phyloP scores from a whole-genome alignment of 2,329 filamentous ascomycete species.

The Hypoxylon rubiginosum region DNA sequence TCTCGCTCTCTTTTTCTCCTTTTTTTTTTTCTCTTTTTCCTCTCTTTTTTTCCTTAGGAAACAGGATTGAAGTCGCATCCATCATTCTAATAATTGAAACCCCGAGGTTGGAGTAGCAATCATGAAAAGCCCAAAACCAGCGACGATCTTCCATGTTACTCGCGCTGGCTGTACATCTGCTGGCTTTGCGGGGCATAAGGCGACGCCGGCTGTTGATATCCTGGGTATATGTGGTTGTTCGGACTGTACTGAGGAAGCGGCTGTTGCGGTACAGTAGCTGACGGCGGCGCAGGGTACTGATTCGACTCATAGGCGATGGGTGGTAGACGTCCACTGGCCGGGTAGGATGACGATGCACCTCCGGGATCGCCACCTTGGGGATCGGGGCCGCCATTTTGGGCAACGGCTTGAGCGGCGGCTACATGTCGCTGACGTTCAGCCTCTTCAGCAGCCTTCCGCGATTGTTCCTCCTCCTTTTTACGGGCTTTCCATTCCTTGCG shows the following conservation, averaged over 20 bases:
- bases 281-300: constrained; percentile 76
- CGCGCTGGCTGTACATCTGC: constrained; percentile 73
- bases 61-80: background rate
- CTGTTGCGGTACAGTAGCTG: constrained; percentile 65
- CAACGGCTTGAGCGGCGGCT: constrained; percentile 63
- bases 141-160: constrained; percentile 43
- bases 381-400: constrained; percentile 64
- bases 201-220: constrained; percentile 60
- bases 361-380: constrained; percentile 65
- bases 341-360: constrained; percentile 68
- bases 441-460: constrained; percentile 91
- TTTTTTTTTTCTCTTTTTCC: constrained; percentile 20
- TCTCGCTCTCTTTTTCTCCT: too few species aligned
- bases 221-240: constrained; percentile 67
- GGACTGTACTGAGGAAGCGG: constrained; percentile 65
- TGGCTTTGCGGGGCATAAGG: constrained; percentile 71
- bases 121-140: background rate
- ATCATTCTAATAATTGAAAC: background rate
- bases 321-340: constrained; percentile 72
- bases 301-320: constrained; percentile 79
- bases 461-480: constrained; percentile 97
- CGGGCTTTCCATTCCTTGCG: constrained; percentile 99
- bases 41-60: background rate
- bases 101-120: background rate
- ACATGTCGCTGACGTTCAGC: constrained; percentile 74